Percentiles rank a stretch among this genome's conserved stretches.
Conservation (phyloP, 805 yeast genomes). For the Brettanomyces sp. region DNA sequence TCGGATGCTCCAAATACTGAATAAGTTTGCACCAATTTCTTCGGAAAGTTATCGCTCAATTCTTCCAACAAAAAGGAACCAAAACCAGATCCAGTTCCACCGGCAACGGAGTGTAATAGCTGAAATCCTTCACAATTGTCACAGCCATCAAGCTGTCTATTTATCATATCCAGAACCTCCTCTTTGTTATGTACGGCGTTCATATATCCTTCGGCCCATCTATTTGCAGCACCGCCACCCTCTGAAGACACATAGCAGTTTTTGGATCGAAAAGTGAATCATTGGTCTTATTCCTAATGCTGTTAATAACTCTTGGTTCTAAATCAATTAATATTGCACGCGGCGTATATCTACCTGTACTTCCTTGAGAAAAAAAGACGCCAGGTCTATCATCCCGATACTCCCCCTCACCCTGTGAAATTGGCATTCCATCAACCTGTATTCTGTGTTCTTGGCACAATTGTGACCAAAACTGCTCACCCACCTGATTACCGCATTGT, state of each 20-base stretch:
- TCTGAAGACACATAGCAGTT: slow-evolving; percentile 70
- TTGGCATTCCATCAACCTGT: not conserved
- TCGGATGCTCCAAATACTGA: slow-evolving; percentile 86
- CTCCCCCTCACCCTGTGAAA: slow-evolving; percentile 7
- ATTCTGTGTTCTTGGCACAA: slow-evolving; percentile 2
- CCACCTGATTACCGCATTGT: slow-evolving; percentile 96
- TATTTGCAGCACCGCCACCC: slow-evolving; percentile 93
- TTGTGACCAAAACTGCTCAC: slow-evolving; percentile 64
- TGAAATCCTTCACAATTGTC: slow-evolving; percentile 89
- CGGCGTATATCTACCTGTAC: slow-evolving; percentile 69
- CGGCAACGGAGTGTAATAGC: slow-evolving; percentile 89
- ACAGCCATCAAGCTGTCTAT: slow-evolving; percentile 81
- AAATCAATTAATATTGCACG: slow-evolving; percentile 77
- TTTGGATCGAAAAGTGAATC: slow-evolving; percentile 67
- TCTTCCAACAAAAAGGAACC: slow-evolving; percentile 78
- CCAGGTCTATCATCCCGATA: slow-evolving; percentile 66
- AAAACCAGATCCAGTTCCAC: slow-evolving; percentile 97
- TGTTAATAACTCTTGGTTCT: slow-evolving; percentile 81
- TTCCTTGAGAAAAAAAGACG: slow-evolving; percentile 72
- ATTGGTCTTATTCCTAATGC: slow-evolving; percentile 26
- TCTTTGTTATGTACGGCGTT: slow-evolving; percentile 65
- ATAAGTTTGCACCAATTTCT: slow-evolving; percentile 75
- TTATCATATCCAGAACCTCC: slow-evolving; percentile 72
- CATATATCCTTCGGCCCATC: slow-evolving; percentile 87
- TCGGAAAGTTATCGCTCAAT: slow-evolving; percentile 71